These are phyloP conservation scores for Infundibulicybe gibba DNA, from an alignment of 768 basidiomycete genomes.

Conservation along the genomic window DNA sequence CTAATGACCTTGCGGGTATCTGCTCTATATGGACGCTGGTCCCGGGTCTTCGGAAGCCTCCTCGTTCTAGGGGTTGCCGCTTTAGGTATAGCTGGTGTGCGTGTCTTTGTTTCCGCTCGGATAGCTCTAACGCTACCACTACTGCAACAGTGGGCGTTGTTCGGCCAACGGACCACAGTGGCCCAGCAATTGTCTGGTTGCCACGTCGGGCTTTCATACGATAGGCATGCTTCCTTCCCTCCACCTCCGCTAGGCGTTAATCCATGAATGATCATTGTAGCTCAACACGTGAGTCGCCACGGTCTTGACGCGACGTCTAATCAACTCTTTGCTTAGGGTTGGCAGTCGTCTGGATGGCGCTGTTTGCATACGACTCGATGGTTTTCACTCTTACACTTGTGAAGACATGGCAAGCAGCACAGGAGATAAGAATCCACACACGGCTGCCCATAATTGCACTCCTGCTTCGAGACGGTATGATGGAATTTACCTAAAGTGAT, in stretches of 20 bases:
- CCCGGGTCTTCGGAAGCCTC: conserved; percentile 31
- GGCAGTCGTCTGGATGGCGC: conserved; percentile 44
- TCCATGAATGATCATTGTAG: conserved; percentile 7
- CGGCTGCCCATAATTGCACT: conserved; percentile 36
- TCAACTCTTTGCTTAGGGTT: conserved; percentile 18
- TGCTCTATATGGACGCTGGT: conserved; percentile 42
- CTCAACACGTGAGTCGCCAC: conserved; percentile 10
- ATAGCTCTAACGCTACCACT: not conserved
- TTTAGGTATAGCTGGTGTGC: conserved; percentile 28
- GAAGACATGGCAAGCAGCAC: conserved; percentile 36
- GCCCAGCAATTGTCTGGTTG: conserved; percentile 25
- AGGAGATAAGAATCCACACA: conserved; percentile 15
- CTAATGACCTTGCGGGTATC: conserved; percentile 45
- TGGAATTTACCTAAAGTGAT: not conserved
- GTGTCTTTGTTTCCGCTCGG: conserved; percentile 9
- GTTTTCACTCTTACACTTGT: conserved; percentile 43
- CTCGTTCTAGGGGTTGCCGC: conserved; percentile 26
- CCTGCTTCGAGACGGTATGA: conserved; percentile 48
- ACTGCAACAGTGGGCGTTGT: conserved; percentile 41
- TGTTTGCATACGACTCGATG: conserved; percentile 44
- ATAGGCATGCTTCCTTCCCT: conserved; percentile 31
- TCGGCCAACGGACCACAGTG: conserved; percentile 23
- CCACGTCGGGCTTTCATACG: conserved; percentile 24
- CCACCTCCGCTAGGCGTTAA: too few species aligned
- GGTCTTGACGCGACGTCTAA: not conserved